Percentiles rank a stretch among this genome's conserved stretches.
These are phyloP conservation scores for Ophiostoma australiae DNA, from an alignment of 2,329 filamentous ascomycete species.

Conservation along the genomic window DNA sequence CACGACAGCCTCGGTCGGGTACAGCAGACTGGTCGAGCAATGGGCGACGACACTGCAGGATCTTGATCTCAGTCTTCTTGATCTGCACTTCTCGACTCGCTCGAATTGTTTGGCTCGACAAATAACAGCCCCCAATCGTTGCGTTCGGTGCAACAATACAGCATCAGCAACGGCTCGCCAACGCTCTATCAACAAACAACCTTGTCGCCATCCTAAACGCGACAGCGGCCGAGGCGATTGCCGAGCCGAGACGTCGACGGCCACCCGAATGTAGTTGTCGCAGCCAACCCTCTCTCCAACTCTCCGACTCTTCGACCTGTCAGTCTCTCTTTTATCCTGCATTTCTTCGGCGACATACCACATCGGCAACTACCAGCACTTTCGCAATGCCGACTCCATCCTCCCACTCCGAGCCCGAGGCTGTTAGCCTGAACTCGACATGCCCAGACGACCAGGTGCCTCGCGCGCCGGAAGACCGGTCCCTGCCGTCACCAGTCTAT, in stretches of 20 bases:
- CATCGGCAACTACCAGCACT: not conserved
- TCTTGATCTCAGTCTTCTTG: not conserved
- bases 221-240: constrained; percentile 1
- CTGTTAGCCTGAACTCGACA: constrained; percentile 38
- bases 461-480: constrained; percentile 25
- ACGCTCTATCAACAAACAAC: not conserved
- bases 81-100: not conserved
- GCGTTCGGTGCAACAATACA: not conserved
- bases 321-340: not conserved
- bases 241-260: not conserved
- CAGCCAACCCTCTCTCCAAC: constrained; percentile 1
- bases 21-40: not conserved
- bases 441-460: constrained; percentile 42
- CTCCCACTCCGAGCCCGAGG: constrained; percentile 24
- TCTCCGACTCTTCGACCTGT: not conserved
- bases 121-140: not conserved
- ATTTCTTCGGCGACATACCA: not conserved
- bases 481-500: not conserved
- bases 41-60: constrained; percentile 5
- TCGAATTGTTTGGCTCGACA: not conserved
- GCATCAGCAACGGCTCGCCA: not conserved
- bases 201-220: not conserved
- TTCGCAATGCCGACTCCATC: constrained; percentile 30
- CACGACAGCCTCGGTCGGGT: constrained; percentile 11
- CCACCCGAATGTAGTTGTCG: not conserved